A percentile compares a stretch with the other conserved stretches of the same genome.
These are phyloP conservation scores for Backusella psychrophila DNA, from an alignment of 192 early-diverging fungal genomes.

Conservation along the genomic window DNA sequence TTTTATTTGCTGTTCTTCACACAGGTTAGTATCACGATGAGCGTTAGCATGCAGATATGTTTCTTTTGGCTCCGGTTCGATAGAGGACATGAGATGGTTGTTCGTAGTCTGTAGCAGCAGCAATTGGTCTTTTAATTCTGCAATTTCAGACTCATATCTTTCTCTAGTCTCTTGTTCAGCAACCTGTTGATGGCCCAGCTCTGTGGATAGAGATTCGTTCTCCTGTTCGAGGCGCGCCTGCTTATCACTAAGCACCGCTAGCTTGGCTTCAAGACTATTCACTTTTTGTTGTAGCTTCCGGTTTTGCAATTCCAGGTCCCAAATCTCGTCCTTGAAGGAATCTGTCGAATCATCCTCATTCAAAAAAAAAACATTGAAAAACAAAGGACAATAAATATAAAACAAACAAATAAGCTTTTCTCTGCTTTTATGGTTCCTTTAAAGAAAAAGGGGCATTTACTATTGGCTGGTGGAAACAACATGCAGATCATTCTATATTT, in stretches of 20 bases:
- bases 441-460: neutral
- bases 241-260: neutral
- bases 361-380: constrained; percentile 14
- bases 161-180: neutral
- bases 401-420: neutral
- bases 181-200: neutral
- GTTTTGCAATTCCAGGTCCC: constrained; percentile 22
- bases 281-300: constrained; percentile 19
- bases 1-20: neutral
- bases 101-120: neutral
- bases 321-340: constrained; percentile 22
- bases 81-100: neutral
- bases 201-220: neutral
- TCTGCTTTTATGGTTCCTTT: neutral
- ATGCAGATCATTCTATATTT: neutral
- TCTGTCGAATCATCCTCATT: constrained; percentile 21
- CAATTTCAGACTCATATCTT: neutral
- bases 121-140: neutral
- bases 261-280: neutral
- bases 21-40: neutral
- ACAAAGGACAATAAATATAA: neutral
- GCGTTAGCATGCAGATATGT: neutral
- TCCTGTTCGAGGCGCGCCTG: neutral
- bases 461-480: too few species aligned
- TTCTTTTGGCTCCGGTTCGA: neutral